Percentiles rank a stretch among this genome's conserved stretches.
Evolutionary conservation across 306 rosid genomes (phyloP).

Genomic region (Prunus armeniaca): DNA sequence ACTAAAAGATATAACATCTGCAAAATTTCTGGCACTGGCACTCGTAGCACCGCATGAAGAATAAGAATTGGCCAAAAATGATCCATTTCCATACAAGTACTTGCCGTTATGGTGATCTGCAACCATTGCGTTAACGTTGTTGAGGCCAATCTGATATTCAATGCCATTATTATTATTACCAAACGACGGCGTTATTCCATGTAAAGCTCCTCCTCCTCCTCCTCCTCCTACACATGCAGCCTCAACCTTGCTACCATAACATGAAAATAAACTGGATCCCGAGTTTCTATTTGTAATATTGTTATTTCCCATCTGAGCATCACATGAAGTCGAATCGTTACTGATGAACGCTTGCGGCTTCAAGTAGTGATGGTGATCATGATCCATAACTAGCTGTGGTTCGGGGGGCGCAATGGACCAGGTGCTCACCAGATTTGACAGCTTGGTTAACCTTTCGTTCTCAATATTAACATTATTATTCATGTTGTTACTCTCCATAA

Average conservation of each 20-base stretch:
- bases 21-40: conserved; percentile 33
- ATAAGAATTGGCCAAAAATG: conserved; percentile 26
- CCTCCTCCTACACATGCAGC: no score
- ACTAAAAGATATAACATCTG: conserved; percentile 66
- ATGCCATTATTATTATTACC: neutral
- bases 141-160: conserved; percentile 47
- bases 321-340: neutral
- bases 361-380: conserved; percentile 2
- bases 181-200: conserved; percentile 30
- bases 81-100: conserved; percentile 30
- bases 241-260: conserved; percentile 7
- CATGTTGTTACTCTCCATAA: conserved; percentile 19
- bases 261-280: neutral
- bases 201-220: no score
- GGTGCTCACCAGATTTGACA: conserved; percentile 69
- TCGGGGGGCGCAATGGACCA: conserved; percentile 92
- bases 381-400: conserved; percentile 45
- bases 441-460: conserved; percentile 56
- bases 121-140: conserved; percentile 9
- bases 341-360: neutral
- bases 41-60: conserved; percentile 29
- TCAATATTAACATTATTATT: conserved; percentile 20
- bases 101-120: conserved; percentile 29
- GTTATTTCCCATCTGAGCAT: neutral
- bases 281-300: neutral